phyloP scores from a whole-genome alignment of 192 early-diverging fungal species.

The Coemansia sp. region DNA sequence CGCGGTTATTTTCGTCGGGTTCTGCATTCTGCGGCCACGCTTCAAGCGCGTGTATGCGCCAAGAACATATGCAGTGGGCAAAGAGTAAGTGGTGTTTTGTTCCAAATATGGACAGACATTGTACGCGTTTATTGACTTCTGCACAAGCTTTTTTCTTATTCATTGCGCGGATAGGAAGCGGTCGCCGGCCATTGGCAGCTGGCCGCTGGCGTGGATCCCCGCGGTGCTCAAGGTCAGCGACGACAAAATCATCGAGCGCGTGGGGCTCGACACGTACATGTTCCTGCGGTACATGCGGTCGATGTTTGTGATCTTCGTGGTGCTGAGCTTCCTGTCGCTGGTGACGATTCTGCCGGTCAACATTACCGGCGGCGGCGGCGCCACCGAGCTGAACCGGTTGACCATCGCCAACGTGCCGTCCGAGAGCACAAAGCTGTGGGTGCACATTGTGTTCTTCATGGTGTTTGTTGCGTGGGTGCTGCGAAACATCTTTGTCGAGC shows the following conservation, averaged over 20 bases:
- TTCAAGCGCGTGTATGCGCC: constrained; percentile 72
- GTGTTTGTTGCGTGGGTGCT: constrained; percentile 51
- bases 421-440: constrained; percentile 60
- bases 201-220: constrained; percentile 58
- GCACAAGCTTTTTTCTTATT: background rate
- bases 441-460: constrained; percentile 62
- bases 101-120: background rate
- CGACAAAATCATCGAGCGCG: constrained; percentile 54
- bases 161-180: constrained; percentile 49
- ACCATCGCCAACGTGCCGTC: constrained; percentile 69
- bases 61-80: constrained; percentile 58
- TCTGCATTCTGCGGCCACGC: constrained; percentile 63
- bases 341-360: constrained; percentile 75
- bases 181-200: constrained; percentile 54
- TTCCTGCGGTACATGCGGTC: constrained; percentile 70
- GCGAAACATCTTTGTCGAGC: constrained; percentile 61
- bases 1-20: constrained; percentile 55
- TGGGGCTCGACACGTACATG: constrained; percentile 78
- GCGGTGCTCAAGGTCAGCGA: constrained; percentile 54
- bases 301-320: constrained; percentile 64
- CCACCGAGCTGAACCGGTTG: constrained; percentile 54
- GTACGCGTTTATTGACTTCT: background rate
- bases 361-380: constrained; percentile 35
- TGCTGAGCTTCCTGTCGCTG: constrained; percentile 58
- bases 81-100: constrained; percentile 39